A percentile compares a stretch with the other conserved stretches of the same genome.
phyloP scores from a whole-genome alignment of 257 asterid species.

The Rehmannia glutinosa region DNA sequence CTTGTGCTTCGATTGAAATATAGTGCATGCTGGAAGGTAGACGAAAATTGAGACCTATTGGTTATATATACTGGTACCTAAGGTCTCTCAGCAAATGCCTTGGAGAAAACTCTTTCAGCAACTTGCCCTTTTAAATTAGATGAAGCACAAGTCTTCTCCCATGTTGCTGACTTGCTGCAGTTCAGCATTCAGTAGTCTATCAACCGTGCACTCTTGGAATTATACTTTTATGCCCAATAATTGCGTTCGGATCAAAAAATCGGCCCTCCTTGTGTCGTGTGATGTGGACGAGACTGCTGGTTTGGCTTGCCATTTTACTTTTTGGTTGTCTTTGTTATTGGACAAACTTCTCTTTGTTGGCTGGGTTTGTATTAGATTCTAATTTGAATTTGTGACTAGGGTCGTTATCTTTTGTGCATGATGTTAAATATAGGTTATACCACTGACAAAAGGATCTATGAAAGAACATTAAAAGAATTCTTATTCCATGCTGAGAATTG shows the following conservation, averaged over 20 bases:
- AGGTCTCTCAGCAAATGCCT: too few relatives aligned
- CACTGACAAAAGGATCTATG: too few relatives aligned
- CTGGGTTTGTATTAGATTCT: background rate
- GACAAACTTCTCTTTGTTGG: background rate
- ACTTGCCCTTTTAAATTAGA: too few relatives aligned
- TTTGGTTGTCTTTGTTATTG: background rate
- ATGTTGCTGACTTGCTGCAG: background rate
- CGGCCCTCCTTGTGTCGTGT: background rate
- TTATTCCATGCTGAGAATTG: background rate
- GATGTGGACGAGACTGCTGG: background rate
- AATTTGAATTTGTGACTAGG: too few relatives aligned
- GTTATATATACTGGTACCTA: too few relatives aligned
- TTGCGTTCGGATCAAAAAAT: background rate
- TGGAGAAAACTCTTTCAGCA: too few relatives aligned
- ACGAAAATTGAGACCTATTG: too few relatives aligned
- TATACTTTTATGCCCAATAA: background rate
- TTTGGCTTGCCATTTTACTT: background rate
- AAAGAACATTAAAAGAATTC: background rate
- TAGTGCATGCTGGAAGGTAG: too few relatives aligned
- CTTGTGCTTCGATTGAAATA: too few relatives aligned
- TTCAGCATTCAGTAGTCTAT: background rate
- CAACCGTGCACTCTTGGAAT: background rate
- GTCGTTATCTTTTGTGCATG: background rate
- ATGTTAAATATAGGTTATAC: background rate
- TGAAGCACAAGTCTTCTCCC: too few relatives aligned